Base-by-base conservation (phyloP, 441 rosid genomes). In the Erysimum cheiri region DNA sequence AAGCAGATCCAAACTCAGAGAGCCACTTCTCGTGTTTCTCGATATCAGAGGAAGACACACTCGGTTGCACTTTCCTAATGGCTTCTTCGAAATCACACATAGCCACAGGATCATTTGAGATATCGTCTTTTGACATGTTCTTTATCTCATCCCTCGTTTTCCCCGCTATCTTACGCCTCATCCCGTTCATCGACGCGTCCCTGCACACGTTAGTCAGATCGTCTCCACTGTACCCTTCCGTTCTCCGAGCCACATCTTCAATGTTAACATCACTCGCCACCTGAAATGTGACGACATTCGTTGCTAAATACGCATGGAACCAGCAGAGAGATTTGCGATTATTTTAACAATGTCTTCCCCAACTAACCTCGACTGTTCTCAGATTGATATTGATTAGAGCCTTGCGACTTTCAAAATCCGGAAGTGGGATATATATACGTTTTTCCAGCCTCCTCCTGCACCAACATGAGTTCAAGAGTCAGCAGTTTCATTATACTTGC, bases 1-100 rank as follows among this genome's bases (percentile, higher is more conserved):
- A 77, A 68, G 97, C 99, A 1, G 99, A 94, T 60, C 99, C 98
- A 35, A 94, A 94, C 74, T 94, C 98, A 6, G 77, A 1, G 64
- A 94, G 86, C 98, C 99, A 96, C 80, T 96, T 96, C 85, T 96
- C 99, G 17, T 96, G 99, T 84, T 85, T 88, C 80, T 96, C 99
- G 1, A 91, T 96, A 70, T 96, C 99, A 0, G 93, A 74, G 70
- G 85, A 86, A 12, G 92, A 92, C 55, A 96, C 98, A 82, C 97
- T 92, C 31, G 92, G 81, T 47, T 96, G 99, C 61, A 96, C 99
- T 85, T 96, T 96, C 68, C 67, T 80, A 47, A 96, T 71, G 11
- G 99, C 99, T 78, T 96, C 99, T 67, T 95, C 97, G 56, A 95
- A 95, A 84, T 95, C 99, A 32, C 99, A 92, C 99, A 89, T 95